Base-by-base conservation (phyloP, 352 stramenopile species). In the Phytophthora palmivora region DNA sequence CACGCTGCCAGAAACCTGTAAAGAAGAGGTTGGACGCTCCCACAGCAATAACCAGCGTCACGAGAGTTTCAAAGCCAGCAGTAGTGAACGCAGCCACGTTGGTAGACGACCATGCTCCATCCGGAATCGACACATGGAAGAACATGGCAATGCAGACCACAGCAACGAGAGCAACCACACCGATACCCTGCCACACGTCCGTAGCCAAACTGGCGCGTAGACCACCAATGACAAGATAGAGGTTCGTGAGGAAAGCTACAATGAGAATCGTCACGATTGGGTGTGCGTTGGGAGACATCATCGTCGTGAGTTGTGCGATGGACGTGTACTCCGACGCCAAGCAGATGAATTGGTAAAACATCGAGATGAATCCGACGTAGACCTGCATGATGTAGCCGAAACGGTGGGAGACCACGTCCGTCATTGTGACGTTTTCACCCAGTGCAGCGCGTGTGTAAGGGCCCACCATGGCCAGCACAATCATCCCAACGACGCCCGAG, bases 321-420 rank as follows among this genome's bases (percentile, higher is more conserved):
- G 54, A 78, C 34, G 84, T 91, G 53, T 89, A 65, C 63, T 93
- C 84, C 5, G 82, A 90, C 5, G 75, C 78, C 16, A 93, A 61
- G 36, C 78, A 93, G 70, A 93, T 89, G 53, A 93, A 90, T 70
- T 94, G 84, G 76, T 88, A 91, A 47, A 94, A 91, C 33, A 91
- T 67, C 15, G 84, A 78, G 42, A 91, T 82, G 53, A 87, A 64
- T 14, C 70, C 68, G 19, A 89, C 67, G 69, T 91, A 91, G 9
- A 82, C 63, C 41, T 93, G 82, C 79, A 89, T 89, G 18, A 72
- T 38, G 39, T 79, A 77, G 26, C 82, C 82, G 49, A 87, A 94
- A 22, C 82, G 78, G 41, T 86, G 73, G 9, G 70, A 54, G 2
- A 54, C 72, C 26, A 87, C 87, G 60, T 93, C 82, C 22, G 76